Conservation (phyloP, 2,329 filamentous ascomycete species). For the Pestalotiopsis fici region DNA sequence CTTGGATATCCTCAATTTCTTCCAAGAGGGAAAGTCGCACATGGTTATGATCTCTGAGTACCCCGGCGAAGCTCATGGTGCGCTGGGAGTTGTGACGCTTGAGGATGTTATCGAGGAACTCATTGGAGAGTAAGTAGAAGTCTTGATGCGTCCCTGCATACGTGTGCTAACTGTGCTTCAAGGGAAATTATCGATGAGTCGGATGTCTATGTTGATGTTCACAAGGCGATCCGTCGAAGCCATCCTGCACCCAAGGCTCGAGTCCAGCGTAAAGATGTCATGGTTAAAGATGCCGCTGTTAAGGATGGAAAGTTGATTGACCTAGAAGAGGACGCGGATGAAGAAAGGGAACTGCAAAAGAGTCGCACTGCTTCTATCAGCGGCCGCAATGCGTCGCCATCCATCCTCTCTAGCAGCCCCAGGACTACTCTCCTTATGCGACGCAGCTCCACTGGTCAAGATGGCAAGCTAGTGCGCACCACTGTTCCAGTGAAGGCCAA, state of each 20-base stretch:
- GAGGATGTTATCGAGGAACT: constrained; percentile 99
- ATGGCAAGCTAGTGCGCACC: constrained; percentile 49
- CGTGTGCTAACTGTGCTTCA: neutral
- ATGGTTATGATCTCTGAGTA: constrained; percentile 94
- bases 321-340: constrained; percentile 28
- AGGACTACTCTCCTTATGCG: constrained; percentile 62
- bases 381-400: constrained; percentile 37
- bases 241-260: constrained; percentile 76
- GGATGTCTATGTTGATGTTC: constrained; percentile 96
- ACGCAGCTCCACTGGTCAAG: constrained; percentile 54
- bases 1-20: constrained; percentile 98
- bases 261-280: constrained; percentile 40
- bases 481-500: constrained; percentile 60
- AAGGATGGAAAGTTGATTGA: constrained; percentile 41
- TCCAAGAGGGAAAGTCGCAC: constrained; percentile 98
- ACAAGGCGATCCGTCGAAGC: constrained; percentile 93
- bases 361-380: constrained; percentile 35
- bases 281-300: constrained; percentile 27
- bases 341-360: constrained; percentile 26
- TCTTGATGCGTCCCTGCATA: constrained; percentile 21
- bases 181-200: constrained; percentile 99
- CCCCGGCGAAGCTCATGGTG: constrained; percentile 88
- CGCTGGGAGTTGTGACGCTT: constrained; percentile 89
- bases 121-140: constrained; percentile 81
- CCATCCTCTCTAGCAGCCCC: constrained; percentile 44